A percentile compares a stretch with the other conserved stretches of the same genome.
phyloP scores from a whole-genome alignment of 148 eudicot genomes.

The Nepenthes mirabilis region DNA sequence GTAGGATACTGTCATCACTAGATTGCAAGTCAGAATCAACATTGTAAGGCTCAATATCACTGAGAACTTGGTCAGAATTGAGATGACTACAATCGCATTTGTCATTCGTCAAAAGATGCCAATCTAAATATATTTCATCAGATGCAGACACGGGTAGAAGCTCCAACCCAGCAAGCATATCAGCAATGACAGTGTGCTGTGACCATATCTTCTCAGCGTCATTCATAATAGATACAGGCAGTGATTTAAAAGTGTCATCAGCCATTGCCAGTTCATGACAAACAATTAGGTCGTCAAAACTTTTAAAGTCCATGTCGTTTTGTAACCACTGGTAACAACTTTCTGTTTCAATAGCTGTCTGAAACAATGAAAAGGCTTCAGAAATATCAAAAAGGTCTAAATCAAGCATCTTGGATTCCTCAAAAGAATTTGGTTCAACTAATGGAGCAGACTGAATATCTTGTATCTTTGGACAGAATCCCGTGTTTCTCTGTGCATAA shows the following conservation, averaged over 20 bases:
- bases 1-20: constrained; percentile 22
- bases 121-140: constrained; percentile 84
- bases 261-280: constrained; percentile 47
- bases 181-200: constrained; percentile 19
- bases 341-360: constrained; percentile 18
- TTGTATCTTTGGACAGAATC: constrained; percentile 7
- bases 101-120: constrained; percentile 56
- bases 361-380: constrained; percentile 22
- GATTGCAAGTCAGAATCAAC: constrained; percentile 13
- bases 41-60: constrained; percentile 30
- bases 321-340: constrained; percentile 32
- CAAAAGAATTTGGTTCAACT: constrained; percentile 24
- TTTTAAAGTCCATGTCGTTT: constrained; percentile 27
- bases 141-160: constrained; percentile 48
- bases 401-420: constrained; percentile 51
- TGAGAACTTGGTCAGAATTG: constrained; percentile 34
- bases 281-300: constrained; percentile 54
- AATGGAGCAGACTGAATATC: constrained; percentile 10
- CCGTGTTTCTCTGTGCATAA: constrained; percentile 12
- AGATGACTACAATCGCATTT: constrained; percentile 24
- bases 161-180: constrained; percentile 30
- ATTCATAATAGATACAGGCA: constrained; percentile 57
- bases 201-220: constrained; percentile 35
- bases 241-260: constrained; percentile 65
- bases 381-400: constrained; percentile 19